Evolutionary conservation across 805 yeast species (phyloP).

Genomic region (Citeromyces matritensis): DNA sequence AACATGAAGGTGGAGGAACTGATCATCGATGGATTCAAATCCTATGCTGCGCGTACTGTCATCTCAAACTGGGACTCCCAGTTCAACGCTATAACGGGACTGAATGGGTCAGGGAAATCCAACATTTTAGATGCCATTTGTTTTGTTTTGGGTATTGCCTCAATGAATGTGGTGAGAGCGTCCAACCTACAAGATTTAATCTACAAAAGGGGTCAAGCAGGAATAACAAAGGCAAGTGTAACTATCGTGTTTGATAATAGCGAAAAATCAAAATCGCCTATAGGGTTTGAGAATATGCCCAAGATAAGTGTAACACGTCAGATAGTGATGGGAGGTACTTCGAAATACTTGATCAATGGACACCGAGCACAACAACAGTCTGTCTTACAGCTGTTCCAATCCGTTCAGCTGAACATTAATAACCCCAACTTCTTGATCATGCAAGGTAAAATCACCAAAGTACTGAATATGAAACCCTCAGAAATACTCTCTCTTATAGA

Average conservation of each 20-base stretch:
- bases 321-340: slow-evolving; percentile 78
- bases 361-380: slow-evolving; percentile 93
- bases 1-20: slow-evolving; percentile 88
- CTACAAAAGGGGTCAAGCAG: slow-evolving; percentile 96
- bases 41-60: slow-evolving; percentile 93
- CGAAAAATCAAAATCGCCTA: slow-evolving; percentile 66
- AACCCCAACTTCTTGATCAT: slow-evolving; percentile 94
- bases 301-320: slow-evolving; percentile 88
- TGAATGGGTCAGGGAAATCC: slow-evolving; percentile 96
- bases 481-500: slow-evolving; percentile 86
- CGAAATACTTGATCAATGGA: slow-evolving; percentile 88
- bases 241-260: slow-evolving; percentile 88
- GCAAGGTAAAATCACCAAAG: slow-evolving; percentile 98
- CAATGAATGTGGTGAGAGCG: slow-evolving; percentile 93
- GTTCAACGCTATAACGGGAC: slow-evolving; percentile 95
- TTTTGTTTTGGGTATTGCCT: slow-evolving; percentile 91
- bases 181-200: slow-evolving; percentile 85
- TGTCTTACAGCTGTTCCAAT: slow-evolving; percentile 79
- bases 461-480: slow-evolving; percentile 86
- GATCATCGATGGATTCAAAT: slow-evolving; percentile 93
- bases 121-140: slow-evolving; percentile 94
- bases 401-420: slow-evolving; percentile 90
- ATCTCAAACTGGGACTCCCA: slow-evolving; percentile 92
- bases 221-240: slow-evolving; percentile 92
- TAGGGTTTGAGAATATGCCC: slow-evolving; percentile 66